These are phyloP conservation scores for Saturnispora sanitii DNA, from an alignment of 805 yeast species.

Conservation along the genomic window DNA sequence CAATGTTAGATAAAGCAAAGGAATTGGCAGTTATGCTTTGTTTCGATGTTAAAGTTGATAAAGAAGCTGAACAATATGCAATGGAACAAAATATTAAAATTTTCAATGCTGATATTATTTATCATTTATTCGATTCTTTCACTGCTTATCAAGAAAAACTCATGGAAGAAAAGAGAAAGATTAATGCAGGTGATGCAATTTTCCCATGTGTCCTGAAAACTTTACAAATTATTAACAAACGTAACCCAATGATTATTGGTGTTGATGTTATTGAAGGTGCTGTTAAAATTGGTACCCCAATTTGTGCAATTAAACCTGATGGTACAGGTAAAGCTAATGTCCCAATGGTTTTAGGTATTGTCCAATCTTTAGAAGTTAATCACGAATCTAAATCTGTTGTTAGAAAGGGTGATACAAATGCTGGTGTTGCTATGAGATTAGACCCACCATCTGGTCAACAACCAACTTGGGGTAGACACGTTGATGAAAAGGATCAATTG, in stretches of 20 bases:
- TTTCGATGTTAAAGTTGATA: constrained; percentile 94
- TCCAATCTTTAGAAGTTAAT: constrained; percentile 88
- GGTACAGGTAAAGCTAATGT: constrained; percentile 57
- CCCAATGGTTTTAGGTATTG: constrained; percentile 74
- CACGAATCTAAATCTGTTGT: constrained; percentile 74
- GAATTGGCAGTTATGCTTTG: constrained; percentile 97
- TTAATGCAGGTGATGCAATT: constrained; percentile 77
- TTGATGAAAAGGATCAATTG: constrained; percentile 82
- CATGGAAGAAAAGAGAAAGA: constrained; percentile 83
- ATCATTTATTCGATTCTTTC: constrained; percentile 92
- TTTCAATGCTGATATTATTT: constrained; percentile 93
- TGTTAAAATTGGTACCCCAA: constrained; percentile 86
- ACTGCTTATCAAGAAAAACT: constrained; percentile 84
- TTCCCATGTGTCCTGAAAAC: constrained; percentile 95
- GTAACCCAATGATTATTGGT: constrained; percentile 99
- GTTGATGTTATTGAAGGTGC: constrained; percentile 93
- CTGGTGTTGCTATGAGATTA: constrained; percentile 97
- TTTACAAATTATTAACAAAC: constrained; percentile 91
- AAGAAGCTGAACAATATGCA: constrained; percentile 98
- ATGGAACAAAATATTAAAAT: constrained; percentile 84
- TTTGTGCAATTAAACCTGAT: constrained; percentile 84
- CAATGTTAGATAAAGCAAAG: constrained; percentile 95
- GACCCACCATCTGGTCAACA: constrained; percentile 88
- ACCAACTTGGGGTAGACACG: constrained; percentile 99
- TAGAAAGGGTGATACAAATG: constrained; percentile 90